Percentiles rank a stretch among this genome's conserved stretches.
Evolutionary conservation across 2,329 filamentous ascomycete species (phyloP).

Genomic region (Berkeleyomyces rouxiae): DNA sequence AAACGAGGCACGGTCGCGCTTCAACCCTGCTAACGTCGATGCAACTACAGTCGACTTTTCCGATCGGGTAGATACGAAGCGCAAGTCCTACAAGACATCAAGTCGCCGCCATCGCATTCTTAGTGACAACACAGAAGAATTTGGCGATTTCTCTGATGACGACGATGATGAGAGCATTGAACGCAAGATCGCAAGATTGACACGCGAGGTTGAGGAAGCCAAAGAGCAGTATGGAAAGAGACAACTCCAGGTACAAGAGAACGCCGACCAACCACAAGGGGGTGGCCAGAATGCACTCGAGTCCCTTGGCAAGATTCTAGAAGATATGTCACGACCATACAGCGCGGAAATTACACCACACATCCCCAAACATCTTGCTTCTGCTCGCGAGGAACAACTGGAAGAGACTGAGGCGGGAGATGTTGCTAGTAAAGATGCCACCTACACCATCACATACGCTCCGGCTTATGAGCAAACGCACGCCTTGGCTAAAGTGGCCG

Average conservation of each 20-base stretch:
- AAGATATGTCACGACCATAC: slow-evolving; percentile 37
- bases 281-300: slow-evolving; percentile 40
- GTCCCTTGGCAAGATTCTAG: slow-evolving; percentile 55
- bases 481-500: slow-evolving; percentile 61
- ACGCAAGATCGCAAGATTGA: slow-evolving; percentile 64
- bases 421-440: slow-evolving; percentile 23
- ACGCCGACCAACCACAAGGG: slow-evolving; percentile 24
- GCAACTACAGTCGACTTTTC: slow-evolving; percentile 73
- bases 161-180: slow-evolving; percentile 54
- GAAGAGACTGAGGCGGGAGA: slow-evolving; percentile 16
- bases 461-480: slow-evolving; percentile 50
- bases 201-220: slow-evolving; percentile 64
- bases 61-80: slow-evolving; percentile 67
- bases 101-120: slow-evolving; percentile 48
- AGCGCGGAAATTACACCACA: slow-evolving; percentile 11
- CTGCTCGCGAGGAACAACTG: neutral
- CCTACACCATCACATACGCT: slow-evolving; percentile 49
- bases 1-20: slow-evolving; percentile 63
- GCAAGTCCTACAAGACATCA: slow-evolving; percentile 66
- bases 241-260: slow-evolving; percentile 29
- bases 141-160: slow-evolving; percentile 63
- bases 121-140: slow-evolving; percentile 46
- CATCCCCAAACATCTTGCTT: neutral
- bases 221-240: slow-evolving; percentile 44
- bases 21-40: slow-evolving; percentile 60